These are phyloP conservation scores for Debaryomyces sp. DNA, from an alignment of 1,139 yeast genomes.

Conservation along the genomic window DNA sequence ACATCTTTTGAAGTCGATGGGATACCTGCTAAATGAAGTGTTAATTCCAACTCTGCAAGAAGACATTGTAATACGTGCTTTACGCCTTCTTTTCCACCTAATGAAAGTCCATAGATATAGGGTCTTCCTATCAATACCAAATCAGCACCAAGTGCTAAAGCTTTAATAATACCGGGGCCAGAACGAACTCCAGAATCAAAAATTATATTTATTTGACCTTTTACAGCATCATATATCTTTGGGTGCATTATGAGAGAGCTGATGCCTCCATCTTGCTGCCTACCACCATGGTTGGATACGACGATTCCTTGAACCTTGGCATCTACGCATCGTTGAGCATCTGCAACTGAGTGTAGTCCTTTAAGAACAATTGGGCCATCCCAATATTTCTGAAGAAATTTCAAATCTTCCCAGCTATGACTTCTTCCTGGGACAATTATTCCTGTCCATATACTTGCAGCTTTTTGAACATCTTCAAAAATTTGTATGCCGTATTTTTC, in stretches of 20 bases:
- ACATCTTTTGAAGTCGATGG: not conserved
- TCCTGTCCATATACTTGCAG: not conserved
- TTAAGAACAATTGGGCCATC: constrained; percentile 37
- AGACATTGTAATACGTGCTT: not conserved
- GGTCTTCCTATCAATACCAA: constrained; percentile 6
- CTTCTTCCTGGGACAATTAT: constrained; percentile 2
- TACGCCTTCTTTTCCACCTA: constrained; percentile 4
- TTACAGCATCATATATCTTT: not conserved
- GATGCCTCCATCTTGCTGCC: constrained; percentile 25
- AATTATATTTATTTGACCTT: not conserved
- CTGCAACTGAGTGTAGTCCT: constrained; percentile 49
- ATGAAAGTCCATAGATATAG: constrained; percentile 2
- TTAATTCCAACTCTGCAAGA: not conserved
- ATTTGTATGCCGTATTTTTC: not conserved
- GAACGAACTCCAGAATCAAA: constrained; percentile 6
- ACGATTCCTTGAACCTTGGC: constrained; percentile 45
- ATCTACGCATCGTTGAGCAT: constrained; percentile 42
- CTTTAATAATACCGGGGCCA: constrained; percentile 5
- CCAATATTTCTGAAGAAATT: constrained; percentile 4
- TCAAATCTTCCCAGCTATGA: constrained; percentile 4
- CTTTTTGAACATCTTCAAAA: constrained; percentile 4
- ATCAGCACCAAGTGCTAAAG: constrained; percentile 5
- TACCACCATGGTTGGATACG: constrained; percentile 52
- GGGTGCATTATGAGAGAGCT: constrained; percentile 3
- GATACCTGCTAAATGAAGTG: constrained; percentile 6